Conservation (phyloP, 75 land plant genomes). For the Azolla pinnata region DNA sequence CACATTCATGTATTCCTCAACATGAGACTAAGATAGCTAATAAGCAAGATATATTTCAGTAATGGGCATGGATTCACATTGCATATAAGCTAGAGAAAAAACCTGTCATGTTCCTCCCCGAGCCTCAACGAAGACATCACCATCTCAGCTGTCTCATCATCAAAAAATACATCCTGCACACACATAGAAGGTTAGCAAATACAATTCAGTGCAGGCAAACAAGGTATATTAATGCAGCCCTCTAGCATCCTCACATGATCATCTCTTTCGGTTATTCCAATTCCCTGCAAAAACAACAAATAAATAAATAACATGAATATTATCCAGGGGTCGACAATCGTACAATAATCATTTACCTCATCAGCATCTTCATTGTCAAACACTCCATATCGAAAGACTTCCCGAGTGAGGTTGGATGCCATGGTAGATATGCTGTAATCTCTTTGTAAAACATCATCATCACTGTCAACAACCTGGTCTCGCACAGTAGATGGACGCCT, state of each 20-base stretch:
- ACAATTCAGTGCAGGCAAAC: neutral
- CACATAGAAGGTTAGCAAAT: no score
- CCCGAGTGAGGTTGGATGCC: conserved; percentile 77
- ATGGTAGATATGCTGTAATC: conserved; percentile 88
- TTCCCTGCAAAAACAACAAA: conserved; percentile 35
- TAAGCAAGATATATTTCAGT: no score
- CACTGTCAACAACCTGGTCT: conserved; percentile 74
- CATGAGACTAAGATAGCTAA: no score
- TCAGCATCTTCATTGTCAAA: conserved; percentile 69
- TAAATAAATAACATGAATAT: neutral
- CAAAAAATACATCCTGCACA: conserved; percentile 93
- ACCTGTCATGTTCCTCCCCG: conserved; percentile 91
- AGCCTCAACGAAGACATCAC: conserved; percentile 89
- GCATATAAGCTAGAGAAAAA: no score
- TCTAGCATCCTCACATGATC: conserved; percentile 3
- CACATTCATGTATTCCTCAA: no score
- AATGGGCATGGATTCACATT: no score
- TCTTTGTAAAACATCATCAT: conserved; percentile 86
- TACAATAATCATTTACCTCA: conserved; percentile 38
- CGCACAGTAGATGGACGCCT: conserved; percentile 86
- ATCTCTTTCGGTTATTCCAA: conserved; percentile 50
- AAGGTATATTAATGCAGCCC: neutral
- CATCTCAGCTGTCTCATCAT: conserved; percentile 97
- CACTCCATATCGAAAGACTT: conserved; percentile 65
- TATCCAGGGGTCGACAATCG: neutral